phyloP scores from a whole-genome alignment of 176 grass and related monocot genomes.

The Oryza officinalis region DNA sequence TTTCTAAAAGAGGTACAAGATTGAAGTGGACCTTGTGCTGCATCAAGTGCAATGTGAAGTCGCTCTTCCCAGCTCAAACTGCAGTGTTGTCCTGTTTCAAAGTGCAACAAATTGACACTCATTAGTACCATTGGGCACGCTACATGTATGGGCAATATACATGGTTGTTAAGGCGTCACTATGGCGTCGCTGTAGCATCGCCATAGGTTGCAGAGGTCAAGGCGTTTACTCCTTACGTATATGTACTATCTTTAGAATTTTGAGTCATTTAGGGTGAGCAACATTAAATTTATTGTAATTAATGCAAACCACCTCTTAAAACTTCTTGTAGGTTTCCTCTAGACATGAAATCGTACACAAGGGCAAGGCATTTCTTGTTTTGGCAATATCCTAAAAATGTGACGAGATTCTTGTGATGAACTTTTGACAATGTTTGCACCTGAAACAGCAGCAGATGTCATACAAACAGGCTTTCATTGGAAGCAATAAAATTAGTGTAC shows the following conservation, averaged over 20 bases:
- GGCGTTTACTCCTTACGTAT: too few species aligned
- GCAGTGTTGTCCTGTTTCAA: not conserved
- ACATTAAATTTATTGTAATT: not conserved
- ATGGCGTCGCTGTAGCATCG: too few species aligned
- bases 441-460: not conserved
- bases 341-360: conserved; percentile 48
- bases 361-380: conserved; percentile 43
- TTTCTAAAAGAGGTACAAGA: not conserved
- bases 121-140: not conserved
- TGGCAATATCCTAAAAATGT: conserved; percentile 45
- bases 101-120: not conserved
- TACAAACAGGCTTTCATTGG: not conserved
- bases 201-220: too few species aligned
- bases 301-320: conserved; percentile 26
- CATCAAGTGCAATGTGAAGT: conserved; percentile 50
- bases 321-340: conserved; percentile 44
- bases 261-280: too few species aligned
- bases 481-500: too few species aligned
- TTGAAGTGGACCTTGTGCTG: conserved; percentile 40
- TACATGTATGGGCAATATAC: not conserved
- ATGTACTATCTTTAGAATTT: too few species aligned
- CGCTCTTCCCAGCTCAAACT: conserved; percentile 39
- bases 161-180: too few species aligned
- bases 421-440: conserved; percentile 39
- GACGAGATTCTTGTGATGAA: conserved; percentile 55